These are phyloP conservation scores for Tuber indicum DNA, from an alignment of 495 filamentous ascomycete genomes.

Conservation along the genomic window DNA sequence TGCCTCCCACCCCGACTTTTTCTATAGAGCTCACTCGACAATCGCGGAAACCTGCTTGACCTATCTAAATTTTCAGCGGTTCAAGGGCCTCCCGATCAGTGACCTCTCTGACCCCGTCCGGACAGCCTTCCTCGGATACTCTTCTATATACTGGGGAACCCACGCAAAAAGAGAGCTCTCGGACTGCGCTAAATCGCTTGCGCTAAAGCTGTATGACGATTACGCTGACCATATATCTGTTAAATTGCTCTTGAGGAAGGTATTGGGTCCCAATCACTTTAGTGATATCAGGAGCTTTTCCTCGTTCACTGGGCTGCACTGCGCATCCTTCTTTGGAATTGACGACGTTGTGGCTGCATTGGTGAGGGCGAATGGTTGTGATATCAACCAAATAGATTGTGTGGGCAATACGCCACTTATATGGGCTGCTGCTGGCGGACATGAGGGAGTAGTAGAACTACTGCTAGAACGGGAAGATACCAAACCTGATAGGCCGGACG, in stretches of 20 bases:
- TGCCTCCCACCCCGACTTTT: neutral
- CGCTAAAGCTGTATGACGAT: neutral
- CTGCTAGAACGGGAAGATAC: neutral
- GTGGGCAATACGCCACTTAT: neutral
- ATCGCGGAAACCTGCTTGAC: neutral
- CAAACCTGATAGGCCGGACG: neutral
- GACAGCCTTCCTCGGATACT: neutral
- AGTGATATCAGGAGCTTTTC: neutral
- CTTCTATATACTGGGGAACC: neutral
- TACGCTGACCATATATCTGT: neutral
- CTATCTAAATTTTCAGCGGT: neutral
- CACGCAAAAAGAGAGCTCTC: neutral
- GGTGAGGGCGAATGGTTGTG: neutral
- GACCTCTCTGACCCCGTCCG: neutral
- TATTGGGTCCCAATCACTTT: neutral
- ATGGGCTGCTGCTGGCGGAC: neutral
- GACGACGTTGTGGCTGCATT: neutral
- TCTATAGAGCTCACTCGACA: neutral
- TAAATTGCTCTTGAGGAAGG: neutral
- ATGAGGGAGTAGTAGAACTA: neutral
- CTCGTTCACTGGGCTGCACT: neutral
- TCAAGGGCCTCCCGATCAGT: neutral
- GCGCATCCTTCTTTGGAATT: slow-evolving; percentile 1
- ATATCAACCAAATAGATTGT: neutral
- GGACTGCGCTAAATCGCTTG: neutral